Evolutionary conservation across 2,329 filamentous ascomycete genomes (phyloP), one percentile per base, ranked within the genome.

Genomic region (Fusarium brevicatenulatum): DNA sequence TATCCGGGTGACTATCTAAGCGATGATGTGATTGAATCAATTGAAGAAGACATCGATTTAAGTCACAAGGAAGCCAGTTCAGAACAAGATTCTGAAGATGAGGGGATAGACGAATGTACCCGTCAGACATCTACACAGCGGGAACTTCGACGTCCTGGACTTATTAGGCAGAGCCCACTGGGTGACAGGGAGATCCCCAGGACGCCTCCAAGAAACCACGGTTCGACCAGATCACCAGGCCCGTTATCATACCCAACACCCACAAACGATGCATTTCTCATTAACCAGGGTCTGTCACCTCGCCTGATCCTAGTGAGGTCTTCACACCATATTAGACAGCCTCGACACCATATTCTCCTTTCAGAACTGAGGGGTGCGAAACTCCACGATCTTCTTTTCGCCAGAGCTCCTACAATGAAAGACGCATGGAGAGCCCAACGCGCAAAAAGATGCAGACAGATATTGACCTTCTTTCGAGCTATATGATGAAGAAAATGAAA

Each of bases 271-370:
- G 16, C 11, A 9, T 56, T 18, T 9, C 3, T 44, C 12, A 4
- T 18, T 59, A 70, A 16, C 54, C 70, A 18, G 61, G 10, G 21
- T 73, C 70, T 13, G 37, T 61, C 18, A 9, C 53, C 13, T 71
- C 70, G 32, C 70, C 66, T 37, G 46, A 23, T 15, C n/a, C 42
- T 18, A 57, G 46, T 36, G 62, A 73, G 15, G 6, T 73, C 15
- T 73, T 73, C 8, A 68, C 62, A 28, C 62, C 62, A 4, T 7
- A 36, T 9, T 68, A 49, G 10, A 73, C 69, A 4, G 34, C 25
- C 11, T 63, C 44, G 10, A 72, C 70, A 7, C 70, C 66, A 28
- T 25, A 25, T 19, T 70, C 70, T 42, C 16, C 62, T 23, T 21
- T 16, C 15, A 56, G 47, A 32, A 49, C 37, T 7, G 13, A 19